Conservation (phyloP, 2,329 filamentous ascomycete genomes). For the Rutstroemia sp. region DNA sequence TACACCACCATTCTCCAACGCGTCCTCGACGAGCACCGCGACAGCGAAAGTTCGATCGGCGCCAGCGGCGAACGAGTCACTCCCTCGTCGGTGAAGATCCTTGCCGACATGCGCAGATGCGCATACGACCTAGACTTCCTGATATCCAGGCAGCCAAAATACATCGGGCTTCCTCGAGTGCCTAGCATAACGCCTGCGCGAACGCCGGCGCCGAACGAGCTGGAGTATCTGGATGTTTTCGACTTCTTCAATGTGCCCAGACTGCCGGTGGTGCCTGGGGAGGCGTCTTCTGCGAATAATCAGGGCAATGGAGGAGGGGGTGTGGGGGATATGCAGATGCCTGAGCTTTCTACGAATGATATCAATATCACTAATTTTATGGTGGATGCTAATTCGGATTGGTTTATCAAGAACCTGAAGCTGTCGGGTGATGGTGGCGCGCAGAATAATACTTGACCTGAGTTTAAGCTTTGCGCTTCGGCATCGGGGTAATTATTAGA, state of each 20-base stretch:
- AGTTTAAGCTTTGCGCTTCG: neutral
- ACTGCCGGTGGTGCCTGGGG: constrained; percentile 42
- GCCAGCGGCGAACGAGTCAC: constrained; percentile 64
- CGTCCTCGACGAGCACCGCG: constrained; percentile 78
- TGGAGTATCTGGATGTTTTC: constrained; percentile 89
- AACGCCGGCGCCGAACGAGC: constrained; percentile 70
- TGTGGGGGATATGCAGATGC: constrained; percentile 25
- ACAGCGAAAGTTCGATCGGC: constrained; percentile 56
- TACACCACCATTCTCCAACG: constrained; percentile 75
- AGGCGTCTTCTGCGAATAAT: constrained; percentile 7
- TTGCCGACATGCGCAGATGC: constrained; percentile 85
- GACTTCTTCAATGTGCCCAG: constrained; percentile 91
- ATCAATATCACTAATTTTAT: constrained; percentile 76
- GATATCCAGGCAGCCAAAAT: constrained; percentile 62
- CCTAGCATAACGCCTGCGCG: constrained; percentile 52
- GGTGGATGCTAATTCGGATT: constrained; percentile 66
- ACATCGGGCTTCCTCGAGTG: constrained; percentile 34
- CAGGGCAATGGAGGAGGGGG: constrained; percentile 14
- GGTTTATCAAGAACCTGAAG: constrained; percentile 55
- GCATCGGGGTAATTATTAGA: neutral
- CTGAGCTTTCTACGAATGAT: constrained; percentile 39
- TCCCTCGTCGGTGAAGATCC: constrained; percentile 75
- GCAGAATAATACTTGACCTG: constrained; percentile 2
- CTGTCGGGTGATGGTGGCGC: neutral
- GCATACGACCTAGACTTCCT: constrained; percentile 87